Percentiles rank a stretch among this genome's conserved stretches.
Evolutionary conservation across 2,329 filamentous ascomycete genomes (phyloP).

Genomic region (Epichloe aotearoae): DNA sequence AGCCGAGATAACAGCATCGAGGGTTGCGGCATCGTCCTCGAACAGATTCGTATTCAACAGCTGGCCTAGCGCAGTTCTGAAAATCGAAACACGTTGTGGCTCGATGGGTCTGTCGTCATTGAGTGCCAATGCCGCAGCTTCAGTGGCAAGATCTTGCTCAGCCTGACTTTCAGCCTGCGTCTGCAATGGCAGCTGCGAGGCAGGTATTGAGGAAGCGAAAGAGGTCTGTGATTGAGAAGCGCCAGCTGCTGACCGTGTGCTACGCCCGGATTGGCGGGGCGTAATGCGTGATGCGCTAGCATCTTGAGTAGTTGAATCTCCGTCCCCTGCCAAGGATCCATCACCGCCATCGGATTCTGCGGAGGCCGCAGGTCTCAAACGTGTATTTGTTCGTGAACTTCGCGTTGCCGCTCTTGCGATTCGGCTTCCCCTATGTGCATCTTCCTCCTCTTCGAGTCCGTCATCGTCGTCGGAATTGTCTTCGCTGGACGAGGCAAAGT

Average conservation of each 20-base stretch:
- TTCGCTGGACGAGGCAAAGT: constrained; percentile 44
- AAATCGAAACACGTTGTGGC: constrained; percentile 51
- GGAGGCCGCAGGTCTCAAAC: constrained; percentile 3
- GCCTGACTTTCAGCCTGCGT: constrained; percentile 29
- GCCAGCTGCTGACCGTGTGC: constrained; percentile 22
- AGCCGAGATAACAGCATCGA: constrained; percentile 60
- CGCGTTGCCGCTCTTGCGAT: constrained; percentile 15
- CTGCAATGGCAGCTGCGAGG: constrained; percentile 50
- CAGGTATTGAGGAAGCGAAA: constrained; percentile 67
- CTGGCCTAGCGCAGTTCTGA: constrained; percentile 71
- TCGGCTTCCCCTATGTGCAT: constrained; percentile 36
- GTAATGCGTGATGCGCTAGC: constrained; percentile 12
- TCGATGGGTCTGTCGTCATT: constrained; percentile 37
- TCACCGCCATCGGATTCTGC: constrained; percentile 18
- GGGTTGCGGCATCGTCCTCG: constrained; percentile 66
- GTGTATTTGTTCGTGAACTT: not conserved
- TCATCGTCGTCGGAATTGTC: constrained; percentile 46
- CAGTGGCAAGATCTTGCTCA: constrained; percentile 31
- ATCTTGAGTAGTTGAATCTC: not conserved
- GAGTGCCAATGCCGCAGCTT: constrained; percentile 29
- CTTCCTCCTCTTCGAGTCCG: constrained; percentile 41
- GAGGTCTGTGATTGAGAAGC: constrained; percentile 40
- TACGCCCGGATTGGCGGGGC: constrained; percentile 29
- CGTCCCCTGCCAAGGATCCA: constrained; percentile 8
- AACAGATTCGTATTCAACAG: constrained; percentile 77